Percentiles rank a stretch among this genome's conserved stretches.
These are phyloP conservation scores for Euphorbia schlechtendalii DNA, from an alignment of 441 rosid species.

Conservation along the genomic window DNA sequence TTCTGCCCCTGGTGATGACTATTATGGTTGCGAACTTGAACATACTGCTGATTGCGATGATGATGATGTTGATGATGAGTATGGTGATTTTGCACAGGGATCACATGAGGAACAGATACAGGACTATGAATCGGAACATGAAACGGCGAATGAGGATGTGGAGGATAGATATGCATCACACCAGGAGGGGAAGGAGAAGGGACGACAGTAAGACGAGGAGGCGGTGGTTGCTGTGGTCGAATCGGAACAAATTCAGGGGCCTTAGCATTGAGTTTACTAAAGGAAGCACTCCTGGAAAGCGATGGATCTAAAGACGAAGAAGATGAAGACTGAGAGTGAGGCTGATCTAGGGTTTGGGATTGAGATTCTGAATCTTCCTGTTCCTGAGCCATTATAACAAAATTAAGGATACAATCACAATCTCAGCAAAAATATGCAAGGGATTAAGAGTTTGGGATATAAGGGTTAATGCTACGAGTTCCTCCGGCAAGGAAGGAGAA, in stretches of 20 bases:
- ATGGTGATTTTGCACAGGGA: too few relatives aligned
- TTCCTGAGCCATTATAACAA: constrained; percentile 14
- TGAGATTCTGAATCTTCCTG: constrained; percentile 16
- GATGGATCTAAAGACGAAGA: constrained; percentile 53
- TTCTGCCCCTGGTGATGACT: too few relatives aligned
- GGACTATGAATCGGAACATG: constrained; percentile 60
- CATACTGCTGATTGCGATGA: too few relatives aligned
- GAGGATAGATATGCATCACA: constrained; percentile 57
- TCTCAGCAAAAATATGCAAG: background rate
- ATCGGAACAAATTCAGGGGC: constrained; percentile 94
- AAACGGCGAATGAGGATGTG: constrained; percentile 41
- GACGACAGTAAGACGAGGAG: constrained; percentile 31
- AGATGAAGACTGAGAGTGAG: constrained; percentile 27
- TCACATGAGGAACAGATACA: constrained; percentile 42
- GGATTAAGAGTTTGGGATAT: background rate
- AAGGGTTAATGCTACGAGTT: background rate
- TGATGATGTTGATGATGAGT: too few relatives aligned
- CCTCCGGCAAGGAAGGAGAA: background rate
- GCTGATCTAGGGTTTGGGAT: constrained; percentile 57
- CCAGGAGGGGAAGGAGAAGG: constrained; percentile 35
- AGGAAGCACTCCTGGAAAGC: constrained; percentile 56
- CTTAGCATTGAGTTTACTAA: constrained; percentile 73
- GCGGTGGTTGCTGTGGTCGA: constrained; percentile 30
- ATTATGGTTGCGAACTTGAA: constrained; percentile 13
- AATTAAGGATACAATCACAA: background rate